These are phyloP conservation scores for Penicillium sp. DNA, from an alignment of 2,329 filamentous ascomycete genomes.

Conservation along the genomic window DNA sequence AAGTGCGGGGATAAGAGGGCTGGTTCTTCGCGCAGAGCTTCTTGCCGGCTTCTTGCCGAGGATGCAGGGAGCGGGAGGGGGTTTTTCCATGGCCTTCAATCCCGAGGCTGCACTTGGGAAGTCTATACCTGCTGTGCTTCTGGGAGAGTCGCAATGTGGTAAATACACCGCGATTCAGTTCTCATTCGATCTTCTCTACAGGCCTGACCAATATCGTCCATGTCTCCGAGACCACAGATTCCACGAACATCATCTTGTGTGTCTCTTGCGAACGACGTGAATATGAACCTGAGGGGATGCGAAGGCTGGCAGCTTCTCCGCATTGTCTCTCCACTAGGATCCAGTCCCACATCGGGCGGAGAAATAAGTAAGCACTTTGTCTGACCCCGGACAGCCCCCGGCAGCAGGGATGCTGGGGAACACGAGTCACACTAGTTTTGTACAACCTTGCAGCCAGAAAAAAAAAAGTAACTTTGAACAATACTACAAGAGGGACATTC, in stretches of 20 bases:
- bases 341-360: background rate
- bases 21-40: background rate
- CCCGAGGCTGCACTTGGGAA: background rate
- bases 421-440: background rate
- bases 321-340: constrained; percentile 5
- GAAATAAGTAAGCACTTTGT: background rate
- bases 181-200: background rate
- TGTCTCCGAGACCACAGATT: background rate
- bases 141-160: background rate
- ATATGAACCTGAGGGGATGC: background rate
- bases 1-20: constrained; percentile 5
- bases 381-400: background rate
- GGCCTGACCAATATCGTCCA: background rate
- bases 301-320: constrained; percentile 1
- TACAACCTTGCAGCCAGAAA: background rate
- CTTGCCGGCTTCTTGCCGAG: constrained; percentile 7
- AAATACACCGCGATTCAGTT: background rate
- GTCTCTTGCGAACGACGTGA: background rate
- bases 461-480: background rate
- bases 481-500: background rate
- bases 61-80: background rate
- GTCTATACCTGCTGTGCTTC: background rate
- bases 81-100: background rate
- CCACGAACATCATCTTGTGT: background rate
- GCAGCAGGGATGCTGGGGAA: background rate